Conservation (phyloP, 306 rosid species). For the Herpetospermum pedunculosum region DNA sequence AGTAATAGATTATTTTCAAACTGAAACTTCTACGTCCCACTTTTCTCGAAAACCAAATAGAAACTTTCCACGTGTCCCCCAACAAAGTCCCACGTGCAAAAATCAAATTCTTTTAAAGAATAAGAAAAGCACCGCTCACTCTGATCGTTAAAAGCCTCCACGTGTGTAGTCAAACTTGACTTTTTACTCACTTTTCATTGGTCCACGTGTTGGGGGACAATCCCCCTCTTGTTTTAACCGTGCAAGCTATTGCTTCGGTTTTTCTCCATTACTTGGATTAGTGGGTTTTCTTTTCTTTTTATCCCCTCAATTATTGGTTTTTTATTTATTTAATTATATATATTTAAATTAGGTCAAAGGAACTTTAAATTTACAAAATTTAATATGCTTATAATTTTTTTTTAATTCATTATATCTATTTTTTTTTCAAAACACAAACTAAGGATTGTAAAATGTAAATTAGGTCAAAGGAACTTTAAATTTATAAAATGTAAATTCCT, state of each 20-base stretch:
- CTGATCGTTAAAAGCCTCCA: neutral
- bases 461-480: too few species aligned
- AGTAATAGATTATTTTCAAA: neutral
- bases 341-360: neutral
- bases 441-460: too few species aligned
- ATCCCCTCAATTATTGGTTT: neutral
- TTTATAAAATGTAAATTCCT: too few species aligned
- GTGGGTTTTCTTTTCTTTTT: neutral
- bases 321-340: neutral
- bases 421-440: too few species aligned
- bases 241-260: conserved; percentile 5
- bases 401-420: too few species aligned
- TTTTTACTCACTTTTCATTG: neutral
- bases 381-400: too few species aligned
- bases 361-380: neutral
- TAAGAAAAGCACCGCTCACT: neutral
- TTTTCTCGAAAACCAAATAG: neutral
- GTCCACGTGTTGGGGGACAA: neutral
- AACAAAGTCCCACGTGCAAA: neutral
- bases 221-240: conserved; percentile 4
- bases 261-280: neutral
- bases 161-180: conserved; percentile 6
- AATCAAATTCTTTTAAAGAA: neutral
- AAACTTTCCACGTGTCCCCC: neutral
- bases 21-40: neutral